A percentile compares a stretch with the other conserved stretches of the same genome.
Evolutionary conservation across 257 asterid species (phyloP).

Genomic region (Nyctanthes arbortristis): DNA sequence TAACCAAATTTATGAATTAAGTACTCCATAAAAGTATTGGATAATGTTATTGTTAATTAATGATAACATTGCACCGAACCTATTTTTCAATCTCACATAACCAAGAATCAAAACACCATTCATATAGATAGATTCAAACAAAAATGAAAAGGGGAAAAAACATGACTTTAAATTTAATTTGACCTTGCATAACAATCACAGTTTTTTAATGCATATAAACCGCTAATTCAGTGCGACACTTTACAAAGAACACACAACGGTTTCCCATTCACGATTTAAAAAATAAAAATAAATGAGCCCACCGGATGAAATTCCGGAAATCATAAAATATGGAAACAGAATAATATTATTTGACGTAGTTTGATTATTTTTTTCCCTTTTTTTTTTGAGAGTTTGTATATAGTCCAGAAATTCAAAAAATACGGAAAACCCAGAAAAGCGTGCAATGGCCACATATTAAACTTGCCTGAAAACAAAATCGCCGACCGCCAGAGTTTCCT

Average conservation of each 20-base stretch:
- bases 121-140: neutral
- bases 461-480: slow-evolving; percentile 32
- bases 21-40: neutral
- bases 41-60: no score
- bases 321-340: neutral
- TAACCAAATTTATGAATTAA: neutral
- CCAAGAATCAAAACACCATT: neutral
- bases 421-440: neutral
- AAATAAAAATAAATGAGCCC: neutral
- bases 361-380: neutral
- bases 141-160: neutral
- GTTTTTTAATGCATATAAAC: neutral
- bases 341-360: no score
- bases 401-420: slow-evolving; percentile 19
- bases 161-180: neutral
- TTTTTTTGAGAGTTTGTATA: slow-evolving; percentile 9
- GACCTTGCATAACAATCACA: slow-evolving; percentile 4
- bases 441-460: neutral
- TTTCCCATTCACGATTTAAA: neutral
- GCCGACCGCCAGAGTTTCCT: slow-evolving; percentile 31
- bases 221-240: neutral
- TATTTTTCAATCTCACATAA: neutral
- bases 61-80: no score
- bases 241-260: neutral
- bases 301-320: neutral